Base-by-base conservation (phyloP, 805 yeast genomes). In the Lipomyces orientalis region DNA sequence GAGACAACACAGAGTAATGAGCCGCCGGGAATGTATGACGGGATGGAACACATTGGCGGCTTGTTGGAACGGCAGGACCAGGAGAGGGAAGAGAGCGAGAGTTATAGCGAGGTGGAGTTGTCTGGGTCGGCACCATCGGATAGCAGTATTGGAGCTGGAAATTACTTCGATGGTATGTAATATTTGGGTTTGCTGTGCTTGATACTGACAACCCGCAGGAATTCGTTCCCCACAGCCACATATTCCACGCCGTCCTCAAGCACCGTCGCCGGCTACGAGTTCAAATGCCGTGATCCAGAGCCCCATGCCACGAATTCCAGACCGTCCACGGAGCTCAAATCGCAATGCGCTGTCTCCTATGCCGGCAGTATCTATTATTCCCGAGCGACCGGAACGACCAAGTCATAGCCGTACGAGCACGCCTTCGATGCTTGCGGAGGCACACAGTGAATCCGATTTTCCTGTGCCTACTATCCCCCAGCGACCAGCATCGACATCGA, bases 221-320 rank as follows among this genome's bases (percentile, higher is more conserved):
- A 3, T 31, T 10, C 34, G n/a, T 9, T 31, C 34, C 9, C 55
- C 55, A 7, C 55, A 52, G 55, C 22, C 55, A 29, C 34, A 58
- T n/a, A 58, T 22, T 14, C 49, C 29, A 16, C 49, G 25, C 33
- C 33, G 25, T 3, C 10, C 52, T 34, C 49, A 37, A 37, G 22
- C 22, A 16, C 60, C 46, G 22, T 31, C 60, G 10, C 60, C 16
- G 19, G 22, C 16, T 56, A 14, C 89, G 73, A 90, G 90, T 73
- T 87, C 55, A 14, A n/a, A 19, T 9, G 61, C 37, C 33, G n/a
- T 52, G 52, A 71, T 39, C 73, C 69, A n/a, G 46, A 35, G 55
- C 16, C 59, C 19, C 52, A 54, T n/a, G 46, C 60, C 60, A 5
- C 51, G 33, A 58, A 57, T 54, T 22, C 64, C 69, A 51, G 43